Percentiles rank a stretch among this genome's conserved stretches.
Conservation (phyloP, 2,329 filamentous ascomycete species). For the Monilinia fructigena region DNA sequence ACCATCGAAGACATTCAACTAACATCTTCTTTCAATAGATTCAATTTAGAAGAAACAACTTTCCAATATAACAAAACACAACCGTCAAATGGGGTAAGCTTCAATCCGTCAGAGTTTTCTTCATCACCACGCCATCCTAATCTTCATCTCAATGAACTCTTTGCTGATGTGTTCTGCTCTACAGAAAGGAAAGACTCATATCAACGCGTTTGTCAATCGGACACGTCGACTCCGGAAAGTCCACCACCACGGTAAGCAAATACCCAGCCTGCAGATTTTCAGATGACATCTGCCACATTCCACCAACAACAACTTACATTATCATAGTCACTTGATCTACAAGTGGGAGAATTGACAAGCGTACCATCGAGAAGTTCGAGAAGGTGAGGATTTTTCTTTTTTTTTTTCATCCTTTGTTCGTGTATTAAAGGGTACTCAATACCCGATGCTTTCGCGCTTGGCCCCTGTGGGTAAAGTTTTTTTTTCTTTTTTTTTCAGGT, state of each 20-base stretch:
- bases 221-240: constrained; percentile 99
- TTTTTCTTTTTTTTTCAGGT: background rate
- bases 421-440: background rate
- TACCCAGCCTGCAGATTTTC: background rate
- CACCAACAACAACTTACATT: constrained; percentile 29
- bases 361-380: constrained; percentile 99
- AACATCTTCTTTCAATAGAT: constrained; percentile 34
- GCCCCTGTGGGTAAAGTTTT: constrained; percentile 12
- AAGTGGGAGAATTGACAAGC: constrained; percentile 99
- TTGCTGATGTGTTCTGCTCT: constrained; percentile 34
- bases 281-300: background rate
- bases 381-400: constrained; percentile 65
- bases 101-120: constrained; percentile 21
- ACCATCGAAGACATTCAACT: constrained; percentile 20
- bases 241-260: constrained; percentile 81
- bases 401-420: constrained; percentile 34
- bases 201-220: constrained; percentile 99
- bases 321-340: constrained; percentile 92
- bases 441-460: background rate
- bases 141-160: constrained; percentile 26
- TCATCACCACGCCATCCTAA: constrained; percentile 2
- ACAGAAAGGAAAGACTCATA: constrained; percentile 95
- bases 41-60: constrained; percentile 31
- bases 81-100: constrained; percentile 42
- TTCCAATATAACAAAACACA: constrained; percentile 34